Conservation (phyloP, 805 yeast species). For the Teunomyces atbi region DNA sequence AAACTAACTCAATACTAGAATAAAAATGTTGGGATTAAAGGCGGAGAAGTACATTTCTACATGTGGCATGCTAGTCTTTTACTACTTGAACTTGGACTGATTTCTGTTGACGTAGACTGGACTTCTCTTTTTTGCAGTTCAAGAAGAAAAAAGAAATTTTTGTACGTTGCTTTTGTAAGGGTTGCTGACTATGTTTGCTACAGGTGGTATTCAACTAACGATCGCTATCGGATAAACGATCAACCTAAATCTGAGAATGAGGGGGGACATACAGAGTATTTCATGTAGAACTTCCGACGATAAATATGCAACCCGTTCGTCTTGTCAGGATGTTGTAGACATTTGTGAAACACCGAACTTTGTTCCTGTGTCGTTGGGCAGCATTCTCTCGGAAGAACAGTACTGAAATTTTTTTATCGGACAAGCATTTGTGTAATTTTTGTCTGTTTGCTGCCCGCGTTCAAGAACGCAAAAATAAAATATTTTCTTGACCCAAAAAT, state of each 20-base stretch:
- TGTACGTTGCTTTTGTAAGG: neutral
- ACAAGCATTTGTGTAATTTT: neutral
- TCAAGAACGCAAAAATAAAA: neutral
- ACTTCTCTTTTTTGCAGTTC: neutral
- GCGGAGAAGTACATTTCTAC: too few species aligned
- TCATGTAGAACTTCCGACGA: neutral
- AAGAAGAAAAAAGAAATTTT: neutral
- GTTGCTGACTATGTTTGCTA: neutral
- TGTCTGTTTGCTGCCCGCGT: slow-evolving; percentile 4
- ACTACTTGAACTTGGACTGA: too few species aligned
- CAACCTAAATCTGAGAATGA: neutral
- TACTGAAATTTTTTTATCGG: neutral
- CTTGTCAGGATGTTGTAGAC: too few species aligned
- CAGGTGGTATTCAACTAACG: neutral
- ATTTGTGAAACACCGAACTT: neutral
- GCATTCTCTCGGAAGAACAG: slow-evolving; percentile 1
- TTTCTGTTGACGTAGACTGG: neutral
- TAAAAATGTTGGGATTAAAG: too few species aligned
- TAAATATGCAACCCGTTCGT: too few species aligned
- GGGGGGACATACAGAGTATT: neutral
- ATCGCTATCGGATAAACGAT: neutral
- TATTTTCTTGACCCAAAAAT: slow-evolving; percentile 1
- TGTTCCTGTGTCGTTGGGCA: too few species aligned
- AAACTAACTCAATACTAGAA: too few species aligned
- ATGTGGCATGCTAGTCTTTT: too few species aligned